phyloP scores from a whole-genome alignment of 31 red algal genomes.

The Odonthalia washingtoniensis region DNA sequence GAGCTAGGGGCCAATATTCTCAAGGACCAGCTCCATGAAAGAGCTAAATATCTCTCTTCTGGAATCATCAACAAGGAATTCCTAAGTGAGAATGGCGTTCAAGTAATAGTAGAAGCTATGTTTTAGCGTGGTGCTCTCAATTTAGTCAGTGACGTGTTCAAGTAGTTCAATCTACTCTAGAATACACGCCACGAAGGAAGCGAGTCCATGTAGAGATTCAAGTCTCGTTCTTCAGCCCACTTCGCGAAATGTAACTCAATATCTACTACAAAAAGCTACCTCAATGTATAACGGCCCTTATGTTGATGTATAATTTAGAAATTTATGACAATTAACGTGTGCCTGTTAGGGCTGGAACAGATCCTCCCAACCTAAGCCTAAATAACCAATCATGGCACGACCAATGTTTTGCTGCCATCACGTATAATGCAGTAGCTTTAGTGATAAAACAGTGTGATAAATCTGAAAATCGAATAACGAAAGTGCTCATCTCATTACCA shows the following conservation, averaged over 20 bases:
- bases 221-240: not conserved
- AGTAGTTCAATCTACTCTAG: not conserved
- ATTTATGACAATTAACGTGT: not conserved
- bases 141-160: not conserved
- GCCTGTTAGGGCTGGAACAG: not conserved
- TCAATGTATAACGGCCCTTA: slow-evolving; percentile 6
- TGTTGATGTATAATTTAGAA: not conserved
- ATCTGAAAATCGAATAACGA: no score
- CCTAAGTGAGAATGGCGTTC: not conserved
- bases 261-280: not conserved
- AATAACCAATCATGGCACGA: not conserved
- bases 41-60: not conserved
- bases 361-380: not conserved
- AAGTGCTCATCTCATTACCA: no score
- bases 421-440: not conserved
- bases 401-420: not conserved
- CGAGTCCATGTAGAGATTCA: not conserved
- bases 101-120: not conserved
- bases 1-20: not conserved
- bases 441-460: no score
- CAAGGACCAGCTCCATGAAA: not conserved
- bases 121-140: not conserved
- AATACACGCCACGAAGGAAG: not conserved
- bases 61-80: not conserved
- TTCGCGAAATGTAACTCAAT: not conserved